These are phyloP conservation scores for Amoebophrya sp. DNA, from an alignment of 169 alveolate genomes.

Conservation along the genomic window DNA sequence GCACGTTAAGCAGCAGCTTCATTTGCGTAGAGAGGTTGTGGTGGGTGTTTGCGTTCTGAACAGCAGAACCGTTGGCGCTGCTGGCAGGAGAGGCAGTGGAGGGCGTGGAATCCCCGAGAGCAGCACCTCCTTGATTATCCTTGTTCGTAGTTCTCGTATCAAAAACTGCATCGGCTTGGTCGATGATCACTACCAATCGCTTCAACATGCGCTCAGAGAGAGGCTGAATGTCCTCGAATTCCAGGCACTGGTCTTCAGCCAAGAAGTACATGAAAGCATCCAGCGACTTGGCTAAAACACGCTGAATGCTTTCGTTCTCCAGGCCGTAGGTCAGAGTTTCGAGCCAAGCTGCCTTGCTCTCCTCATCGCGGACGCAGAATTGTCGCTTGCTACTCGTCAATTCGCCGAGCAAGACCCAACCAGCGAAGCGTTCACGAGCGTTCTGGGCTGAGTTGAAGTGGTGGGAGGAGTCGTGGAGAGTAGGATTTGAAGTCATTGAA, in stretches of 20 bases:
- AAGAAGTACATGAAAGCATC: neutral
- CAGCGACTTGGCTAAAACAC: neutral
- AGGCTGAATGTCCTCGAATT: neutral
- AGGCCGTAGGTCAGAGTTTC: neutral
- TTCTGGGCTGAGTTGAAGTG: neutral
- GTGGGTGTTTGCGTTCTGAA: neutral
- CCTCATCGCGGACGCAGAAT: neutral
- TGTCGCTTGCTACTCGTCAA: neutral
- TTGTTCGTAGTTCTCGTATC: neutral
- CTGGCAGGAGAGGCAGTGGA: neutral
- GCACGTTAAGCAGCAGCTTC: neutral
- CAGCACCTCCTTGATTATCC: neutral
- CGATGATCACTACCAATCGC: neutral
- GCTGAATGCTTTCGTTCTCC: neutral
- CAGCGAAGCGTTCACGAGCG: conserved; percentile 10
- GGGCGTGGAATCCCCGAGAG: neutral
- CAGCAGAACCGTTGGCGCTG: too few relatives aligned
- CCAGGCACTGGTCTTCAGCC: neutral
- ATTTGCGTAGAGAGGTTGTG: neutral
- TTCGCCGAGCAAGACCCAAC: neutral
- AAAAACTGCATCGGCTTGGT: neutral
- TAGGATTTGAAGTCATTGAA: too few relatives aligned
- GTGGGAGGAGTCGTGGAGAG: too few relatives aligned
- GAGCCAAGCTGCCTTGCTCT: neutral
- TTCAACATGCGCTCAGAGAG: neutral